phyloP scores from a whole-genome alignment of 2,329 filamentous ascomycete genomes.

The Nigrospora osmanthi region DNA sequence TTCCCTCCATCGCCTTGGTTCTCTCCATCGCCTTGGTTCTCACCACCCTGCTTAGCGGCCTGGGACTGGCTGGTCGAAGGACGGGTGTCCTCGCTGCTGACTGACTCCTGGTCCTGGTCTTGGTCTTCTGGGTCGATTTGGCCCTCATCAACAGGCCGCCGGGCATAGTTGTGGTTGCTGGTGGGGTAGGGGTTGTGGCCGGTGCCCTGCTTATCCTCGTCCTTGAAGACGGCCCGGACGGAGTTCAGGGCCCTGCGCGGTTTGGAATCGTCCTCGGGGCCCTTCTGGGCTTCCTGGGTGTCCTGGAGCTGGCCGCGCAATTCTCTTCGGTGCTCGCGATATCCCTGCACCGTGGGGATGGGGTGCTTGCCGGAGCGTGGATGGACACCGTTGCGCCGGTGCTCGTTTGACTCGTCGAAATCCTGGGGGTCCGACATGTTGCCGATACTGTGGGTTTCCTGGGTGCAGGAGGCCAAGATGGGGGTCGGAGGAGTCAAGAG shows the following conservation, averaged over 20 bases:
- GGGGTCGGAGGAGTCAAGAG: no score
- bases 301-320: constrained; percentile 30
- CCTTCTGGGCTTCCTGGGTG: constrained; percentile 21
- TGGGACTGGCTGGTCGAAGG: not conserved
- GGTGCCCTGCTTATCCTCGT: constrained; percentile 18
- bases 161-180: constrained; percentile 22
- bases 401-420: not conserved
- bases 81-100: no score
- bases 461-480: no score
- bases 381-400: not conserved
- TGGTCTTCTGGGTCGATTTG: constrained; percentile 7
- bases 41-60: not conserved
- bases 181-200: constrained; percentile 27
- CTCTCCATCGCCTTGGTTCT: not conserved
- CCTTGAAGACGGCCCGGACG: constrained; percentile 26
- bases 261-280: constrained; percentile 25
- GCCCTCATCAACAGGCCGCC: constrained; percentile 2
- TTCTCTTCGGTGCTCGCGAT: constrained; percentile 36
- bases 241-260: constrained; percentile 25
- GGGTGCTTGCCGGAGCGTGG: not conserved
- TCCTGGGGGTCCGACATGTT: not conserved
- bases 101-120: no score
- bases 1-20: constrained; percentile 4
- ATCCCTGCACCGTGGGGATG: constrained; percentile 39
- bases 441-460: no score